phyloP scores from a whole-genome alignment of 257 asterid genomes.

The Cynanchum wilfordii region DNA sequence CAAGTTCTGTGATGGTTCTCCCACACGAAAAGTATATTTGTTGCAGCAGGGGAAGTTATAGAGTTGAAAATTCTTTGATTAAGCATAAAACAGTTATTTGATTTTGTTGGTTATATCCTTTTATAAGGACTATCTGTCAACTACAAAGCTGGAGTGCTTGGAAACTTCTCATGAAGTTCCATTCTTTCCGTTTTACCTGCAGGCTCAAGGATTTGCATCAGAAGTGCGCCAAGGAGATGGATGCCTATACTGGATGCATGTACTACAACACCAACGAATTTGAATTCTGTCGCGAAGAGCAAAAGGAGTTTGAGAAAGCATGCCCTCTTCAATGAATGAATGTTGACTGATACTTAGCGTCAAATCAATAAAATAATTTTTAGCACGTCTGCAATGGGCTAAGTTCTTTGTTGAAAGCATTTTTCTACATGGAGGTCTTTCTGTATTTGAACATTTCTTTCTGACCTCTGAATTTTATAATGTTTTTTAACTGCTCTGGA shows the following conservation, averaged over 20 bases:
- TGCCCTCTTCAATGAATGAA: slow-evolving; percentile 41
- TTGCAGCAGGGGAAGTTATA: not conserved
- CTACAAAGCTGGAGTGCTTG: not conserved
- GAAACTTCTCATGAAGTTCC: not conserved
- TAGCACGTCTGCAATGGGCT: slow-evolving; percentile 6
- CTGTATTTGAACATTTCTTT: not conserved
- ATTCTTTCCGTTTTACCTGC: slow-evolving; percentile 12
- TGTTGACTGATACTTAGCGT: not conserved
- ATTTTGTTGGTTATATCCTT: not conserved
- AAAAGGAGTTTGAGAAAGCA: slow-evolving; percentile 74
- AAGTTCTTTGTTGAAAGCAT: not conserved
- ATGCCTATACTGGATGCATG: slow-evolving; percentile 91
- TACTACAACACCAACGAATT: slow-evolving; percentile 88
- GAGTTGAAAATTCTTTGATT: not conserved
- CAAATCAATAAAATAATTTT: slow-evolving; percentile 18
- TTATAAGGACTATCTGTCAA: too few species aligned
- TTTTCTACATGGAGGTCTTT: not conserved
- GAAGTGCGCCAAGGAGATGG: slow-evolving; percentile 82
- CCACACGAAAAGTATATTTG: not conserved
- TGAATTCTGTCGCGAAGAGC: slow-evolving; percentile 91
- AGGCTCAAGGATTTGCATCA: slow-evolving; percentile 88
- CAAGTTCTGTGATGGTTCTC: not conserved
- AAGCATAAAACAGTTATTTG: not conserved
- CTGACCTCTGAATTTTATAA: not conserved
- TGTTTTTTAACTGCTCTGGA: not conserved